Base-by-base conservation (phyloP, 768 basidiomycete genomes). In the Tulasnella sp. region DNA sequence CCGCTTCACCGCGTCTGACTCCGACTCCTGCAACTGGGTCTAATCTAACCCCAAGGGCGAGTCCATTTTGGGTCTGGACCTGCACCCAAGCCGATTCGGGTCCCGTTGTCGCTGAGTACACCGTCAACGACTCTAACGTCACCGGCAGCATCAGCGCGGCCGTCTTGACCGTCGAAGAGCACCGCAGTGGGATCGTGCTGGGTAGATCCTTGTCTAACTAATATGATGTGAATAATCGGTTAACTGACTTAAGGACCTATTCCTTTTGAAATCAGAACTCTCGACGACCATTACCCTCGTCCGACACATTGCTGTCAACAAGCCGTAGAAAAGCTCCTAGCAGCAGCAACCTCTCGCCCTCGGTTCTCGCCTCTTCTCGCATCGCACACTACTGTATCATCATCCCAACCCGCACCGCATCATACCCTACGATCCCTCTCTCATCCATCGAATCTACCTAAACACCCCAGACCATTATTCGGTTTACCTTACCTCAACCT, bases 121-220 rank as follows among this genome's bases (percentile, higher is more conserved):
- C 75, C 26, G 20, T 40, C 55, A 77, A 77, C 75, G 75, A 77
- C 67, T 20, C 51, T 6, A 26, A 35, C 51, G 44, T 77, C 46
- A 77, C 75, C 10, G 75, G 75, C n/a, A 67, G 57, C n/a, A n/a
- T n/a, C 75, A 77, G 75, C 39, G 75, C 75, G 4, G 75, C 75
- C 32, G 67, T 77, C 29, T 69, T 77, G 51, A 77, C 75, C 75
- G 57, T 77, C 35, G 75, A 77, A 69, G 75, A 77, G 44, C 55
- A 32, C 18, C 37, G 32, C 18, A 77, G 46, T 46, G 35, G 35
- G n/a, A 67, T 77, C 35, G 57, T 77, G 2, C 29, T 77, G 6
- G 75, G 75, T 77, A n/a, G n/a, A n/a, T n/a, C n/a, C n/a, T n/a
- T n/a, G n/a, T n/a, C n/a, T n/a, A n/a, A n/a, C n/a, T n/a, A n/a